Evolutionary conservation across 2,329 filamentous ascomycete genomes (phyloP).

Genomic region (Cytospora chrysosperma): DNA sequence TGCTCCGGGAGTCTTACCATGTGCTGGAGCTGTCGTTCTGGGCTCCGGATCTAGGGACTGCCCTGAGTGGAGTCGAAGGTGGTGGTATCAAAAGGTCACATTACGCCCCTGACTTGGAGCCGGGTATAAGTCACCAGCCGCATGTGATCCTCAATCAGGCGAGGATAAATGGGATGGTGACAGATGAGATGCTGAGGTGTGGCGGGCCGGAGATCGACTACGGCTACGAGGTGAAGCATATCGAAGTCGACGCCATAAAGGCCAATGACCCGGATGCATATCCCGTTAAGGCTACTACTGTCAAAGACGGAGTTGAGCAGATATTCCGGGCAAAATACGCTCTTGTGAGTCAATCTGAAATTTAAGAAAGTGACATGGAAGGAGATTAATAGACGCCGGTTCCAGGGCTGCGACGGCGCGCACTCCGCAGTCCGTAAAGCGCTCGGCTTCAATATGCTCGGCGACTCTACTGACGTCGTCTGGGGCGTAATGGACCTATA

Average conservation of each 20-base stretch:
- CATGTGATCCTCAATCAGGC: constrained; percentile 60
- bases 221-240: constrained; percentile 47
- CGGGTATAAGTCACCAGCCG: constrained; percentile 51
- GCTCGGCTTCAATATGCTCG: constrained; percentile 57
- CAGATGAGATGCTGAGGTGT: constrained; percentile 46
- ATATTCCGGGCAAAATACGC: constrained; percentile 50
- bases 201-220: constrained; percentile 50
- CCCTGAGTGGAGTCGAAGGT: background rate
- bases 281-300: constrained; percentile 44
- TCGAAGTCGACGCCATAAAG: constrained; percentile 48
- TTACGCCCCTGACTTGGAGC: constrained; percentile 53
- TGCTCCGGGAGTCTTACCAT: constrained; percentile 58
- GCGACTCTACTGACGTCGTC: constrained; percentile 55
- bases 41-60: constrained; percentile 35
- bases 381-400: background rate
- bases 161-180: constrained; percentile 52
- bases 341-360: too few relatives aligned
- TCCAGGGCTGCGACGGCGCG: constrained; percentile 46
- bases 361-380: too few relatives aligned
- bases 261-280: constrained; percentile 39
- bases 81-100: constrained; percentile 45
- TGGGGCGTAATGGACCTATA: constrained; percentile 59
- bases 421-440: constrained; percentile 51
- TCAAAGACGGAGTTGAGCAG: constrained; percentile 40
- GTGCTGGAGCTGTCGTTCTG: constrained; percentile 59